phyloP scores from a whole-genome alignment of 2,329 filamentous ascomycete species.

The Ilyonectria destructans region DNA sequence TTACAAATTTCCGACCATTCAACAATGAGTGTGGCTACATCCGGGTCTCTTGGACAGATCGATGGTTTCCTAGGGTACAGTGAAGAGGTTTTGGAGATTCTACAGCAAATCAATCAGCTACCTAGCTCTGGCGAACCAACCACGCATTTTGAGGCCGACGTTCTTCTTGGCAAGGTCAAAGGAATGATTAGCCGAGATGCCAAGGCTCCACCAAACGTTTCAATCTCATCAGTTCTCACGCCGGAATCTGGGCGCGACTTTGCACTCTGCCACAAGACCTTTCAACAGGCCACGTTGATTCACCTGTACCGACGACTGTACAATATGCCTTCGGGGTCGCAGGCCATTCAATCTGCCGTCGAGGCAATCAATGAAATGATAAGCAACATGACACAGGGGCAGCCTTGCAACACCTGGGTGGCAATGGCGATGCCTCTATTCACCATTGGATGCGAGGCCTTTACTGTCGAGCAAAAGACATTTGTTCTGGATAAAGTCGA shows the following conservation, averaged over 20 bases:
- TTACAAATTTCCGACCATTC: constrained; percentile 5
- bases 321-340: constrained; percentile 35
- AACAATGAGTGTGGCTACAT: neutral
- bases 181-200: constrained; percentile 47
- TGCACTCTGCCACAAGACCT: constrained; percentile 45
- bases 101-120: constrained; percentile 43
- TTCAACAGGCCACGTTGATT: constrained; percentile 49
- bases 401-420: constrained; percentile 52
- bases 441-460: constrained; percentile 50
- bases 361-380: constrained; percentile 43
- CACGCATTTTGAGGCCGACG: constrained; percentile 32
- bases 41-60: constrained; percentile 29
- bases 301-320: constrained; percentile 48
- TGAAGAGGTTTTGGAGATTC: constrained; percentile 46
- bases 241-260: constrained; percentile 47
- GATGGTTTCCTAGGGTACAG: constrained; percentile 52
- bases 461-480: constrained; percentile 34
- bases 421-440: constrained; percentile 53
- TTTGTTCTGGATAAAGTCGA: constrained; percentile 48
- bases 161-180: constrained; percentile 43
- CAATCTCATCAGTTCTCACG: constrained; percentile 41
- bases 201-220: constrained; percentile 34
- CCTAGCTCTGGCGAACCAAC: neutral
- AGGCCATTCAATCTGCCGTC: constrained; percentile 40
- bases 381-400: constrained; percentile 47